Conservation (phyloP, 441 rosid genomes). For the Gossypium gossypioides region DNA sequence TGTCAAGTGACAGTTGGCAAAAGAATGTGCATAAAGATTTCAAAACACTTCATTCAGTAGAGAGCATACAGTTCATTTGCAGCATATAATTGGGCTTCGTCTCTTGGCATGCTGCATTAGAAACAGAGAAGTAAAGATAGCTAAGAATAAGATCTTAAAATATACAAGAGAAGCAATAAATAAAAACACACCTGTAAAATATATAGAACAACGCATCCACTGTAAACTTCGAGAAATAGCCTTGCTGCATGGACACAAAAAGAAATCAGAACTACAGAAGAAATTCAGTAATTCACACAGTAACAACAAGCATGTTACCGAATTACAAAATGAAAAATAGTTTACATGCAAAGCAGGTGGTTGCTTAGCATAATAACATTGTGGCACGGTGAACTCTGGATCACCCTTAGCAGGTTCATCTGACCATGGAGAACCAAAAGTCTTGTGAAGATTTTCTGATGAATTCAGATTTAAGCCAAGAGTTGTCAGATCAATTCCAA, state of each 20-base stretch:
- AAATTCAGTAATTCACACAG: neutral
- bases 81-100: conserved; percentile 82
- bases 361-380: conserved; percentile 64
- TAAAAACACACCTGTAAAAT: conserved; percentile 65
- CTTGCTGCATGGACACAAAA: conserved; percentile 53
- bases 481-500: conserved; percentile 87
- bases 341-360: conserved; percentile 74
- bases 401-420: conserved; percentile 90
- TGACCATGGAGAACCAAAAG: conserved; percentile 91
- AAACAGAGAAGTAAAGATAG: conserved; percentile 3
- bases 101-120: conserved; percentile 86
- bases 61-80: conserved; percentile 87
- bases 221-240: conserved; percentile 59
- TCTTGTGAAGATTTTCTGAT: conserved; percentile 74
- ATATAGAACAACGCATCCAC: conserved; percentile 69
- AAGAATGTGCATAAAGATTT: conserved; percentile 21
- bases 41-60: conserved; percentile 5
- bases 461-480: conserved; percentile 85
- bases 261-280: neutral
- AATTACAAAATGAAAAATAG: conserved; percentile 6
- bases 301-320: neutral
- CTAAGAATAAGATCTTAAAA: neutral
- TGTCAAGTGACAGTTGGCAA: neutral
- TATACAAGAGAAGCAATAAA: neutral
- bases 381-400: conserved; percentile 80